Percentiles rank a stretch among this genome's conserved stretches.
Conservation (phyloP, 805 yeast genomes). For the Candida xiaguanensis region DNA sequence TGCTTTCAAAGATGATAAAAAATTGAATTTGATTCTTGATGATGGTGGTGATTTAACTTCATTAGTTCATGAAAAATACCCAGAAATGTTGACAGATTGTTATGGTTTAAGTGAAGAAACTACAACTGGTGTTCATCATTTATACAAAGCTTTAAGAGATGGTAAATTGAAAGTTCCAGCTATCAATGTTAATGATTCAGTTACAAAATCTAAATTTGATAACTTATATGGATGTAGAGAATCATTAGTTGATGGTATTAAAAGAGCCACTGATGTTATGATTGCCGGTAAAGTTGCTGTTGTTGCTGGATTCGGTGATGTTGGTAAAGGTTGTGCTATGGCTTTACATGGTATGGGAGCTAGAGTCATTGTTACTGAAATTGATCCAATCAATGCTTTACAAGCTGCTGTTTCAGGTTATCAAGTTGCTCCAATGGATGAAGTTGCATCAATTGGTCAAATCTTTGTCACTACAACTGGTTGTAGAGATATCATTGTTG, state of each 20-base stretch:
- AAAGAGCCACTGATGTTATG: constrained; percentile 99
- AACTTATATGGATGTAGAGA: constrained; percentile 99
- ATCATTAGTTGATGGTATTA: constrained; percentile 96
- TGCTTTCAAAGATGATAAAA: constrained; percentile 93
- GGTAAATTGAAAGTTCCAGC: constrained; percentile 94
- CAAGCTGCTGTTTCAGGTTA: constrained; percentile 99
- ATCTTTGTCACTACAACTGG: constrained; percentile 99
- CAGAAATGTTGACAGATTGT: constrained; percentile 94
- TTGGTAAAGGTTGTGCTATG: constrained; percentile 99
- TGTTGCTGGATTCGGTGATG: constrained; percentile 99
- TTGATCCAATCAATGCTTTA: constrained; percentile 97
- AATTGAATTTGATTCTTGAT: constrained; percentile 94
- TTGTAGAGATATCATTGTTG: constrained; percentile 95
- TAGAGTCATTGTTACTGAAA: constrained; percentile 93
- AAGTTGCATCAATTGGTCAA: constrained; percentile 90
- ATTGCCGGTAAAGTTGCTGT: constrained; percentile 98
- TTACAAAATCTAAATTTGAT: constrained; percentile 98
- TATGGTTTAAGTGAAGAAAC: constrained; percentile 98
- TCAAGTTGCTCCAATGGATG: constrained; percentile 94
- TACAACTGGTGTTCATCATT: constrained; percentile 99
- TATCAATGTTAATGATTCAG: constrained; percentile 97
- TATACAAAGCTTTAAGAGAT: constrained; percentile 92
- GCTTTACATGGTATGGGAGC: constrained; percentile 99
- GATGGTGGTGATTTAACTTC: constrained; percentile 99
- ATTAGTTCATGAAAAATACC: constrained; percentile 95